Evolutionary conservation across 2,329 filamentous ascomycete species (phyloP).

Genomic region (Fusarium ambrosium): DNA sequence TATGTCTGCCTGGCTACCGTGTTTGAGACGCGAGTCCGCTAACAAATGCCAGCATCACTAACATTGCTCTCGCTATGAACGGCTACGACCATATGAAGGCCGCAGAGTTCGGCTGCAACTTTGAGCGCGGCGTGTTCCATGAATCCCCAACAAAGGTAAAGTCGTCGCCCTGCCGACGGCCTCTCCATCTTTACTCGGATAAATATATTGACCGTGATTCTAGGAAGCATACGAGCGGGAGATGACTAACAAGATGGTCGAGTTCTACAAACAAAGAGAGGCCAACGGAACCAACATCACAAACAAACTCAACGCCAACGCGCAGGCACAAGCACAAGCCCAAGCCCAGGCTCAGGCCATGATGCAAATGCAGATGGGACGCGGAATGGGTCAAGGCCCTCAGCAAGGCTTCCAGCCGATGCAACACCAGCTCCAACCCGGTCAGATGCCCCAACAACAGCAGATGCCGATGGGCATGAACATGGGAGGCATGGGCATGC

Average conservation of each 20-base stretch:
- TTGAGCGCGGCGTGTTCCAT: slow-evolving; percentile 63
- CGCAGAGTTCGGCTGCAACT: slow-evolving; percentile 58
- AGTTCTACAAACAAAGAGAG: slow-evolving; percentile 66
- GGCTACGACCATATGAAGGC: slow-evolving; percentile 57
- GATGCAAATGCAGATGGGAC: slow-evolving; percentile 68
- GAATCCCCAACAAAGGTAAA: slow-evolving; percentile 63
- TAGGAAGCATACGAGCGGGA: slow-evolving; percentile 65
- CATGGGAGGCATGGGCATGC: slow-evolving; percentile 51
- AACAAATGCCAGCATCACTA: slow-evolving; percentile 60
- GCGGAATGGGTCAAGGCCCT: slow-evolving; percentile 63
- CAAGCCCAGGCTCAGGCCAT: slow-evolving; percentile 60
- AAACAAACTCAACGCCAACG: slow-evolving; percentile 63
- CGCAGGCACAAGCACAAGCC: slow-evolving; percentile 56
- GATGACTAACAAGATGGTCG: slow-evolving; percentile 61
- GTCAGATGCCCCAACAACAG: slow-evolving; percentile 59
- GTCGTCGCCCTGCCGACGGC: not conserved
- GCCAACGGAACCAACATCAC: slow-evolving; percentile 64
- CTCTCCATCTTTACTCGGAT: not conserved
- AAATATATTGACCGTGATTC: slow-evolving; percentile 35
- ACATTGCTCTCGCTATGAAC: slow-evolving; percentile 62
- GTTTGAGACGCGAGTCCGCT: slow-evolving; percentile 2
- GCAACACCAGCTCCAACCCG: slow-evolving; percentile 70
- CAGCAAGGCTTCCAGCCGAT: slow-evolving; percentile 70
- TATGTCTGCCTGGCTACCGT: slow-evolving; percentile 46
- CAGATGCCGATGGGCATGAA: slow-evolving; percentile 49